These are phyloP conservation scores for Agroathelia rolfsii DNA, from an alignment of 1,284 basidiomycete species.

Conservation along the genomic window DNA sequence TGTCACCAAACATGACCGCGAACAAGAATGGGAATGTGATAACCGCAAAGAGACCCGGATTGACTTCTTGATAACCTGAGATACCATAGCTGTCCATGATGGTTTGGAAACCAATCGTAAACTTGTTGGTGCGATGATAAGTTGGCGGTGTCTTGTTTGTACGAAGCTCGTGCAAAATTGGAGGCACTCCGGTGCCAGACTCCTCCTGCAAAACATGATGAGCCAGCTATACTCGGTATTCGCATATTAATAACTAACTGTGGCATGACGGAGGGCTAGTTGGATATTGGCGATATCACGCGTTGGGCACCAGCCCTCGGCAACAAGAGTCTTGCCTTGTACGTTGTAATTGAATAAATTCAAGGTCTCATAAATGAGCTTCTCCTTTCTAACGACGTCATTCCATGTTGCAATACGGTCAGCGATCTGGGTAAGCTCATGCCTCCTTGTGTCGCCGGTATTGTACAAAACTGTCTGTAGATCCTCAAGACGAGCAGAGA, in stretches of 20 bases:
- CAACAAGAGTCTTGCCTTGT: slow-evolving; percentile 88
- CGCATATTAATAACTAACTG: slow-evolving; percentile 36
- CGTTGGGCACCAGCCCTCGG: slow-evolving; percentile 97
- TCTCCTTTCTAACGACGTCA: slow-evolving; percentile 92
- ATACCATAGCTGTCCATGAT: slow-evolving; percentile 98
- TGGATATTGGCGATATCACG: slow-evolving; percentile 86
- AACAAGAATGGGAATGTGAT: slow-evolving; percentile 98
- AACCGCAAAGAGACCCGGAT: slow-evolving; percentile 91
- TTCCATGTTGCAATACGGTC: slow-evolving; percentile 87
- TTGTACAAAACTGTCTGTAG: slow-evolving; percentile 86
- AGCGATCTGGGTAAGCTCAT: slow-evolving; percentile 80
- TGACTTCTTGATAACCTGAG: slow-evolving; percentile 93
- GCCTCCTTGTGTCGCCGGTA: slow-evolving; percentile 78
- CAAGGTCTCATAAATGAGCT: slow-evolving; percentile 89
- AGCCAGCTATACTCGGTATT: slow-evolving; percentile 3
- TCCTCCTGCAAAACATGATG: slow-evolving; percentile 53
- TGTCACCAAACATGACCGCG: slow-evolving; percentile 99
- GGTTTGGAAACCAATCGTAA: slow-evolving; percentile 95
- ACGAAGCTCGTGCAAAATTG: slow-evolving; percentile 85
- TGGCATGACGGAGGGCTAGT: slow-evolving; percentile 84
- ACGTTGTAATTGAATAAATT: slow-evolving; percentile 94
- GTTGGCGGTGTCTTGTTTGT: slow-evolving; percentile 93
- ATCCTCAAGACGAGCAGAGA: slow-evolving; percentile 86
- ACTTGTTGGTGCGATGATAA: slow-evolving; percentile 91
- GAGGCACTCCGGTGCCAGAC: slow-evolving; percentile 86